These are phyloP conservation scores for Xylariaceae sp. DNA, from an alignment of 2,329 filamentous ascomycete genomes.

Conservation along the genomic window DNA sequence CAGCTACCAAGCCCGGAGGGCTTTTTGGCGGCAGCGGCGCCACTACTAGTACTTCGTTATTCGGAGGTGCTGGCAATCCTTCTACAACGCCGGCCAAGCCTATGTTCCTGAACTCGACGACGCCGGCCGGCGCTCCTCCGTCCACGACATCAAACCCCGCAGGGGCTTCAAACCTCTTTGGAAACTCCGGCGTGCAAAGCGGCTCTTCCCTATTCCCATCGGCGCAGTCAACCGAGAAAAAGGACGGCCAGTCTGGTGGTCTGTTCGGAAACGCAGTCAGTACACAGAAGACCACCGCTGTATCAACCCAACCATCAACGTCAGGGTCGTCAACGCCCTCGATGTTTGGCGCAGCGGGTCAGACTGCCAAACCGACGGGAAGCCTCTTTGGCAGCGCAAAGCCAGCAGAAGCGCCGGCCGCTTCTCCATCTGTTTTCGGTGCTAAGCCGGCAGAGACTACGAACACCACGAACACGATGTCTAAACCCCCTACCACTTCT, in stretches of 20 bases:
- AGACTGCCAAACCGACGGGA: constrained; percentile 16
- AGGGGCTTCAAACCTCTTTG: constrained; percentile 24
- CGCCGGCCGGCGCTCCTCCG: constrained; percentile 53
- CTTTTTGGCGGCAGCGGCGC: constrained; percentile 22
- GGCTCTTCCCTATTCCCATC: constrained; percentile 36
- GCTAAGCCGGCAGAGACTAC: constrained; percentile 19
- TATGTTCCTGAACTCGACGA: constrained; percentile 46
- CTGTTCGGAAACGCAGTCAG: constrained; percentile 19
- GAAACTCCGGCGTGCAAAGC: constrained; percentile 17
- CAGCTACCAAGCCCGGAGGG: constrained; percentile 20
- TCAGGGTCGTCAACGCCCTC: constrained; percentile 21
- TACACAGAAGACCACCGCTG: constrained; percentile 14
- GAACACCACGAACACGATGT: constrained; percentile 10
- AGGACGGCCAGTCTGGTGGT: constrained; percentile 15
- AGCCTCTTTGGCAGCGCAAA: constrained; percentile 24
- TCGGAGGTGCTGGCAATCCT: constrained; percentile 18
- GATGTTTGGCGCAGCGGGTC: constrained; percentile 16
- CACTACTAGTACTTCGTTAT: constrained; percentile 19
- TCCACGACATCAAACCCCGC: constrained; percentile 32
- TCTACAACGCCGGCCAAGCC: constrained; percentile 41
- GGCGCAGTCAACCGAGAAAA: constrained; percentile 35
- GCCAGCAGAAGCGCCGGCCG: constrained; percentile 20
- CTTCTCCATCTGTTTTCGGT: constrained; percentile 19
- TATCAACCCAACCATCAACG: constrained; percentile 29
- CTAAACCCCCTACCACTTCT: constrained; percentile 14